These are phyloP conservation scores for Clarkia xantiana DNA, from an alignment of 345 rosid genomes.

Conservation along the genomic window DNA sequence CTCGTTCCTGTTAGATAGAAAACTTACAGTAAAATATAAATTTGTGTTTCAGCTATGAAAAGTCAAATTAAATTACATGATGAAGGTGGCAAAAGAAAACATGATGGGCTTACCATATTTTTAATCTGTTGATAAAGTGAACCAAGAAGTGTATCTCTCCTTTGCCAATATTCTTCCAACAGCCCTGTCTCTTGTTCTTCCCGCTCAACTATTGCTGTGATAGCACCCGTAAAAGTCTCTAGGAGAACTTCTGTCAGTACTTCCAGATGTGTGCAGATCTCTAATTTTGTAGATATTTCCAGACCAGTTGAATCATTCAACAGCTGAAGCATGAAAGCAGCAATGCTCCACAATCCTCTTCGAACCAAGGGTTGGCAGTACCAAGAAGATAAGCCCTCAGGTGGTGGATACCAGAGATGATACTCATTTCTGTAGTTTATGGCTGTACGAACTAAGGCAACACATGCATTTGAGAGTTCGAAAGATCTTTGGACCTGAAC, in stretches of 20 bases:
- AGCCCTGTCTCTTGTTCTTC: slow-evolving; percentile 60
- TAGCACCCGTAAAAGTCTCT: slow-evolving; percentile 52
- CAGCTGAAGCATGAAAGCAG: slow-evolving; percentile 59
- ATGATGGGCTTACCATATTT: slow-evolving; percentile 31
- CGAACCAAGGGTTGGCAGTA: slow-evolving; percentile 50
- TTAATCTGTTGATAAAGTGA: slow-evolving; percentile 54
- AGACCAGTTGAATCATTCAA: slow-evolving; percentile 40
- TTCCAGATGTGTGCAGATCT: slow-evolving; percentile 43
- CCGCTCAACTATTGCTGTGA: slow-evolving; percentile 51
- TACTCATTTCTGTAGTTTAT: slow-evolving; percentile 60
- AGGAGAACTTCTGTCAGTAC: slow-evolving; percentile 57
- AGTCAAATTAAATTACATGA: not conserved
- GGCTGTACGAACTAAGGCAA: slow-evolving; percentile 43
- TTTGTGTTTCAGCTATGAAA: slow-evolving; percentile 6
- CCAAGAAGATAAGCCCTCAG: slow-evolving; percentile 78
- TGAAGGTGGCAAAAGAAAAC: too few species aligned
- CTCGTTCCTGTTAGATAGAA: slow-evolving; percentile 26
- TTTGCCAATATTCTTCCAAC: slow-evolving; percentile 59
- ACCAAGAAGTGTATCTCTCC: slow-evolving; percentile 59
- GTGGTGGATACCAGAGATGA: slow-evolving; percentile 88
- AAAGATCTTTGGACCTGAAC: slow-evolving; percentile 58
- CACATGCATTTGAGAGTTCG: slow-evolving; percentile 70
- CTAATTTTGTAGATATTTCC: slow-evolving; percentile 44
- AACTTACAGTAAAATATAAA: not conserved
- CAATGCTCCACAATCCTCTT: slow-evolving; percentile 70